Evolutionary conservation across 2,329 filamentous ascomycete species (phyloP), one percentile per base, ranked within the genome.

Genomic region (Talaromyces funiculosus): DNA sequence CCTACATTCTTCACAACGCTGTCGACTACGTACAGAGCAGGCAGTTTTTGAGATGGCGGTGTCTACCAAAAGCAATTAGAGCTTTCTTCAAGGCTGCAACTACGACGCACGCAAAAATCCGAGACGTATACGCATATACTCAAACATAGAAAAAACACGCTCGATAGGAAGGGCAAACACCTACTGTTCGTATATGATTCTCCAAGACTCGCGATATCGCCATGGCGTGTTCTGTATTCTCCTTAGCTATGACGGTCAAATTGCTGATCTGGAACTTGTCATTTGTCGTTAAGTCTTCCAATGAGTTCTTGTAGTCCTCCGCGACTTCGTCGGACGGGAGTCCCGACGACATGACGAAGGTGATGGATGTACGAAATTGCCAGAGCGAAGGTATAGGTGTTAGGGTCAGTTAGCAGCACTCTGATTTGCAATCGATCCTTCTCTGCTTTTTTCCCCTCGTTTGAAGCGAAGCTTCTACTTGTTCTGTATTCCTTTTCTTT

Each of bases 1-100:
- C 94, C 94, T 64, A 99, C 92, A 80, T 99, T 97, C 77, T 99
- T 99, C 72, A 96, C 92, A 63, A 99, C 93, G 16, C 93, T 97
- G 77, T 99, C 94, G 71, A 99, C 87, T 66, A 99, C 90, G 77
- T 97, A 99, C 29, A 99, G 83, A n/a, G 94, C 91, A 18, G 94
- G 92, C 2, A 99, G 81, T 72, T 97, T 99, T 75, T 92, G 92
- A 63, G 86, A 84, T 40, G 94, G 92, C 49, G 91, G 85, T 59
- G 89, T 90, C 94, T 99, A 77, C 66, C 49, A 73, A 57, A 69
- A 64, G 40, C 65, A 68, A 59, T 74, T 72, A 72, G 71, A 74
- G 63, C 63, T 61, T 63, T 67, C 64, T 64, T 64, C 64, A 64
- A 60, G 51, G 57, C 31, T 43, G 47, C 43, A 54, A 55, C 53